Evolutionary conservation across 2,329 filamentous ascomycete genomes (phyloP).

Genomic region (Aspergillus sp.): DNA sequence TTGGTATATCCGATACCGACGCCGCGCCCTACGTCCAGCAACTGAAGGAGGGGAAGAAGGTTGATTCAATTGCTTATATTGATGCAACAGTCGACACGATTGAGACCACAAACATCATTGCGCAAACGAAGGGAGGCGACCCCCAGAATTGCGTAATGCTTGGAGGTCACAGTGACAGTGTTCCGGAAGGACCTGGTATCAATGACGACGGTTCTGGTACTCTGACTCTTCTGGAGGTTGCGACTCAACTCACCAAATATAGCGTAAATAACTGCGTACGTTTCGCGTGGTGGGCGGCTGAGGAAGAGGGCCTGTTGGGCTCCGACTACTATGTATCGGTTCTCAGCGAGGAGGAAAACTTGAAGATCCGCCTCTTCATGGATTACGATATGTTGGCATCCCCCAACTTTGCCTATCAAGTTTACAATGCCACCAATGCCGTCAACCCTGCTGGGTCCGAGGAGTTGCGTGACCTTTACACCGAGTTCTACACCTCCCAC

Average conservation of each 20-base stretch:
- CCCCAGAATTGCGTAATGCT: constrained; percentile 58
- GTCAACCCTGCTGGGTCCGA: constrained; percentile 63
- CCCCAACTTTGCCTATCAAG: constrained; percentile 57
- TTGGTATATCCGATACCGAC: constrained; percentile 63
- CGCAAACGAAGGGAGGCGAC: constrained; percentile 58
- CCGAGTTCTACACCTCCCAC: constrained; percentile 63
- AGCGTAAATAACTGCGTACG: constrained; percentile 68
- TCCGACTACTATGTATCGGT: constrained; percentile 56
- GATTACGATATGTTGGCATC: constrained; percentile 70
- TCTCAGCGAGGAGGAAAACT: constrained; percentile 48
- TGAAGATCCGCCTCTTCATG: constrained; percentile 65
- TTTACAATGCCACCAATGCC: constrained; percentile 57
- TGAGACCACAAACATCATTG: constrained; percentile 58
- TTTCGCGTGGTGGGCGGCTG: constrained; percentile 65
- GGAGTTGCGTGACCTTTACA: constrained; percentile 66
- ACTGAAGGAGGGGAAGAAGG: constrained; percentile 48
- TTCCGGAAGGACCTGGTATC: constrained; percentile 65
- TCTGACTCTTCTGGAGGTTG: constrained; percentile 58
- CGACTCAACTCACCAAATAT: constrained; percentile 66
- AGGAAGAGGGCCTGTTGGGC: constrained; percentile 63
- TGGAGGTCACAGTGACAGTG: constrained; percentile 61
- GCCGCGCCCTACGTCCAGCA: constrained; percentile 58
- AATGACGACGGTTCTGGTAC: constrained; percentile 75
- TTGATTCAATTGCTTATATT: constrained; percentile 43
- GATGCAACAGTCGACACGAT: constrained; percentile 47